Evolutionary conservation across 2,329 filamentous ascomycete species (phyloP), one percentile per base, ranked within the genome.

Genomic region (Aureobasidium namibiae): DNA sequence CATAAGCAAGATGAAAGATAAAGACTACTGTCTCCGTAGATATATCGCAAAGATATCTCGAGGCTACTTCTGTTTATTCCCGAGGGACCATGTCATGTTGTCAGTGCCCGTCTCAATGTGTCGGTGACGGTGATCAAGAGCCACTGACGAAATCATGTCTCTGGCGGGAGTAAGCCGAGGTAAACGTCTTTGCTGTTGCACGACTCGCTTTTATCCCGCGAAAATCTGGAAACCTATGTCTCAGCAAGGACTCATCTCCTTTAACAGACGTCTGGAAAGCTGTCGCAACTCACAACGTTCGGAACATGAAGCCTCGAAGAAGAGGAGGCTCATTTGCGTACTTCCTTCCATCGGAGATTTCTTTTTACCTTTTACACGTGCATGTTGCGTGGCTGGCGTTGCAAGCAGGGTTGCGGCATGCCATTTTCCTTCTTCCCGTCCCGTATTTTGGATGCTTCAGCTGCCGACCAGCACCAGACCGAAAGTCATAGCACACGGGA

Each of bases 61-160:
- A 18, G 11, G 14, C 10, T 13, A 24, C 18, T 39, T 18, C 26
- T 50, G 18, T 38, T 36, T 46, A 46, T 31, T 46, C 31, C 44
- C 26, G 24, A 31, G n/a, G 8, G 3, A 46, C 13, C 26, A 46
- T 31, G 44, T 11, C 24, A 18, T 53, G 34, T 41, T 41, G 31
- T 53, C 31, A 33, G 50, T 44, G 26, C 26, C 29, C 13, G 13
- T 39, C 13, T 16, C 13, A 18, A 26, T 33, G 29, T 10, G 29
- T 31, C 29, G 29, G 29, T 31, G 29, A 31, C 39, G 38, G 18
- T 44, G 38, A 56, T 7, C 26, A n/a, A 29, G 39, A 44, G 52
- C 52, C 52, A 56, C 52, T 56, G 52, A 56, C 52, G 39, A 34
- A 44, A 56, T 33, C 26, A 41, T 53, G 49, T 53, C 49, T 53